These are phyloP conservation scores for Salix caprea DNA, from an alignment of 345 rosid species.

Conservation along the genomic window DNA sequence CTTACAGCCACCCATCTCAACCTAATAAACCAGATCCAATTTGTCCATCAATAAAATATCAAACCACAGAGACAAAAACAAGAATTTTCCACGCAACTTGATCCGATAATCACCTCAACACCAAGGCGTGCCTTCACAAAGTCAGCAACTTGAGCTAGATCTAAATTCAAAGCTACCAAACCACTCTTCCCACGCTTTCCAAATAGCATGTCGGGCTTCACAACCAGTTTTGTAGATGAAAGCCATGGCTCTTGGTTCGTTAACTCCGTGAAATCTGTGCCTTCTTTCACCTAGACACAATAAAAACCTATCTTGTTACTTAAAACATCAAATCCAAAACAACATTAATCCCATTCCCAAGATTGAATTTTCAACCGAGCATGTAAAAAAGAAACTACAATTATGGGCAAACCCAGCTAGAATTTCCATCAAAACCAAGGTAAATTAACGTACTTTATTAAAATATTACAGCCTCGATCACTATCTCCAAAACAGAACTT, in stretches of 20 bases:
- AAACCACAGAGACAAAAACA: not conserved
- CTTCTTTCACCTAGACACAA: slow-evolving; percentile 60
- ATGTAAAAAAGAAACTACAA: not conserved
- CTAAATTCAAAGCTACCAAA: slow-evolving; percentile 82
- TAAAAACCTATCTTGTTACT: not conserved
- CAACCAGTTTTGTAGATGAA: slow-evolving; percentile 79
- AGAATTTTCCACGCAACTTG: not conserved
- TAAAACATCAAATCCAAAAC: not conserved
- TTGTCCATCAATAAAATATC: slow-evolving; percentile 4
- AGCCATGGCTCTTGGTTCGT: slow-evolving; percentile 82
- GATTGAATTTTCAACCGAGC: not conserved
- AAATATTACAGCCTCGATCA: not conserved
- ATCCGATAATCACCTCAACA: slow-evolving; percentile 51
- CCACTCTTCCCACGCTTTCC: slow-evolving; percentile 98
- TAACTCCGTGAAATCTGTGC: slow-evolving; percentile 74
- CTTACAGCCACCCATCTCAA: slow-evolving; percentile 88
- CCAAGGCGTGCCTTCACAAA: slow-evolving; percentile 91
- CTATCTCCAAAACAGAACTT: not conserved
- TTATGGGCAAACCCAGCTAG: not conserved
- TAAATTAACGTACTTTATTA: not conserved
- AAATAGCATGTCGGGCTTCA: slow-evolving; percentile 96
- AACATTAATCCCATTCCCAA: not conserved
- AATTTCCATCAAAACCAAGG: not conserved
- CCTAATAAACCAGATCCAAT: slow-evolving; percentile 36
- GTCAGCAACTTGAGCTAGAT: slow-evolving; percentile 93